These are phyloP conservation scores for Trichosporon asahii DNA, from an alignment of 1,284 basidiomycete species.

Conservation along the genomic window DNA sequence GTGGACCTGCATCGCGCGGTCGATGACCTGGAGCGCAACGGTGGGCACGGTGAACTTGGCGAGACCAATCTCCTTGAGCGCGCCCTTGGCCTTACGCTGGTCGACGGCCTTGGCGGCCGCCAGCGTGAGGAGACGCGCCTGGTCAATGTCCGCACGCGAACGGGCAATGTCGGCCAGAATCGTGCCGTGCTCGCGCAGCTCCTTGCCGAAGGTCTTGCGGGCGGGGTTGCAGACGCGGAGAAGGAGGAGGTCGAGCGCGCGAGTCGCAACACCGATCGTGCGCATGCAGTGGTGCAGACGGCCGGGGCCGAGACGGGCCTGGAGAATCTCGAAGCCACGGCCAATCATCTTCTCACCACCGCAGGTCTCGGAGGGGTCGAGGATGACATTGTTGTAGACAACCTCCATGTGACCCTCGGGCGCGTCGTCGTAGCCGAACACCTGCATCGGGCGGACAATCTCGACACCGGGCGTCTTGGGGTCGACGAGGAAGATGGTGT, in stretches of 20 bases:
- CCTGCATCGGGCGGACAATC: slow-evolving; percentile 83
- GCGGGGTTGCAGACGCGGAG: slow-evolving; percentile 84
- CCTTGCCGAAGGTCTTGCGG: slow-evolving; percentile 91
- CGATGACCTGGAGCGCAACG: slow-evolving; percentile 82
- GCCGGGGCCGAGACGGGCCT: slow-evolving; percentile 93
- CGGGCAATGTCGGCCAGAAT: slow-evolving; percentile 86
- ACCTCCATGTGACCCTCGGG: slow-evolving; percentile 96
- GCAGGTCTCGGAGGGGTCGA: slow-evolving; percentile 58
- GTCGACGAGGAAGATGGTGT: slow-evolving; percentile 91
- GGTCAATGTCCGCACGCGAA: slow-evolving; percentile 88
- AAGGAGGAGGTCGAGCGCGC: slow-evolving; percentile 82
- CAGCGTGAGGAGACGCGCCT: slow-evolving; percentile 78
- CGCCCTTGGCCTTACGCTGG: slow-evolving; percentile 83
- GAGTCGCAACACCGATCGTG: slow-evolving; percentile 81
- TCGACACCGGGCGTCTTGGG: slow-evolving; percentile 82
- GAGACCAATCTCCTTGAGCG: slow-evolving; percentile 94
- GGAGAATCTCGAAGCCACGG: slow-evolving; percentile 92
- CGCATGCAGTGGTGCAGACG: slow-evolving; percentile 99
- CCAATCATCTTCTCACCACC: slow-evolving; percentile 74
- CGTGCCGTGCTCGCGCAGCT: slow-evolving; percentile 84
- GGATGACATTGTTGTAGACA: slow-evolving; percentile 87
- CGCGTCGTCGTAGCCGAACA: slow-evolving; percentile 91
- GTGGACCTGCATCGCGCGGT: slow-evolving; percentile 89
- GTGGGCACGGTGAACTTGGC: slow-evolving; percentile 94
- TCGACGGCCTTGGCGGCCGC: slow-evolving; percentile 94